Conservation (phyloP, 495 filamentous ascomycete genomes). For the Lasiosphaeria ovina region DNA sequence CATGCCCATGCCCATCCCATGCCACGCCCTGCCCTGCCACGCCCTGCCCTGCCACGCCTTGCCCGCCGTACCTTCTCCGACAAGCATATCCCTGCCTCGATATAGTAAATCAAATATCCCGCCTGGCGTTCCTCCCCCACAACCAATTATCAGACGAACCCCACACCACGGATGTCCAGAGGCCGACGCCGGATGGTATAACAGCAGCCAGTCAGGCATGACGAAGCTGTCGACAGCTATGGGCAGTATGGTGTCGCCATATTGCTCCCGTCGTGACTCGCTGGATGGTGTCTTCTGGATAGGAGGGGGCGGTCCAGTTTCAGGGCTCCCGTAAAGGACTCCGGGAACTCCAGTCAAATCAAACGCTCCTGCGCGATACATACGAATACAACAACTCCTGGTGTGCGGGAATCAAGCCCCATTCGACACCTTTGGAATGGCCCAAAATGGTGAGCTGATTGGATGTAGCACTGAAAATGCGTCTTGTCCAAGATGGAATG, state of each 20-base stretch:
- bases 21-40: slow-evolving; percentile 5
- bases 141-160: slow-evolving; percentile 18
- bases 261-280: slow-evolving; percentile 1
- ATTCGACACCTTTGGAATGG: too few species aligned
- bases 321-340: too few species aligned
- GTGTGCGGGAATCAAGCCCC: too few species aligned
- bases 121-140: slow-evolving; percentile 2
- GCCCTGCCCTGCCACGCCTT: slow-evolving; percentile 7
- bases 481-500: too few species aligned
- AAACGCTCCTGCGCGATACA: too few species aligned
- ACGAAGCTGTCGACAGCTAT: slow-evolving; percentile 8
- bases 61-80: not conserved
- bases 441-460: too few species aligned
- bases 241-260: slow-evolving; percentile 1
- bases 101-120: not conserved
- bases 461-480: too few species aligned
- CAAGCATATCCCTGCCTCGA: slow-evolving; percentile 11
- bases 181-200: slow-evolving; percentile 12
- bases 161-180: slow-evolving; percentile 18
- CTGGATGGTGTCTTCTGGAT: not conserved
- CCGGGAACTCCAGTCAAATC: too few species aligned
- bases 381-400: too few species aligned
- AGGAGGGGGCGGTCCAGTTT: not conserved
- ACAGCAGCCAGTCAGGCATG: slow-evolving; percentile 12
- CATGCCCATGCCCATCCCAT: not conserved